Evolutionary conservation across 768 basidiomycete species (phyloP), one percentile per base, ranked within the genome.

Genomic region (Hygrocybe punicea): DNA sequence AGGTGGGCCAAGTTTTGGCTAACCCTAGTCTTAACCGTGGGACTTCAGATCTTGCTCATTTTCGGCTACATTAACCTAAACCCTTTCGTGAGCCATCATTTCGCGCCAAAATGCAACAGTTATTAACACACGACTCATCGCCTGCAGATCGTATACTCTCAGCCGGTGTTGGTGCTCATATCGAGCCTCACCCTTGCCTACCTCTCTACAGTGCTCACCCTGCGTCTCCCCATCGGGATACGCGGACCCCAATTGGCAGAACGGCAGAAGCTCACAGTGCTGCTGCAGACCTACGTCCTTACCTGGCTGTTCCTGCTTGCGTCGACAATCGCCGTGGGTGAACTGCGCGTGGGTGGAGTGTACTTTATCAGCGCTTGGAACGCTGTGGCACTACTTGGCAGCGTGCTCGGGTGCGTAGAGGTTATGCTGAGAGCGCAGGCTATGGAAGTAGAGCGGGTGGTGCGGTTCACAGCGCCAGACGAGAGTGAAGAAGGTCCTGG

Each of bases 1-100:
- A 74, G 71, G 42, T 84, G 83, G 71, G 71, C 75, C 21, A 82
- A 82, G 55, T 86, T 91, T 64, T 89, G 86, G 82, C 61, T 84
- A 0, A 78, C 84, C 1, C 62, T 89, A 36, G 46, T 77, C 8
- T 61, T 84, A 10, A 72, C 76, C 2, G 60, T 78, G 3, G 77
- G 69, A 6, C 60, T 80, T 2, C 81, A 87, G 59, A 72, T 68
- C 2, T 73, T 76, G 2, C 70, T 89, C 6, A 73, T 82, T 2
- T 64, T 74, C 46, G 75, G 74, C 4, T 84, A 80, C 60, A 62
- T 82, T 17, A 71, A 77, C 46, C 40, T 86, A 40, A 89, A 89
- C 66, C 82, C 84, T 29, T 84, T 82, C 59, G 87, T 89, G 63
- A 63, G 85, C 71, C n/a, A 36, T 52, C 14, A 6, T n/a, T n/a